Base-by-base conservation (phyloP, 2,329 filamentous ascomycete species). In the Botrytis galanthina region DNA sequence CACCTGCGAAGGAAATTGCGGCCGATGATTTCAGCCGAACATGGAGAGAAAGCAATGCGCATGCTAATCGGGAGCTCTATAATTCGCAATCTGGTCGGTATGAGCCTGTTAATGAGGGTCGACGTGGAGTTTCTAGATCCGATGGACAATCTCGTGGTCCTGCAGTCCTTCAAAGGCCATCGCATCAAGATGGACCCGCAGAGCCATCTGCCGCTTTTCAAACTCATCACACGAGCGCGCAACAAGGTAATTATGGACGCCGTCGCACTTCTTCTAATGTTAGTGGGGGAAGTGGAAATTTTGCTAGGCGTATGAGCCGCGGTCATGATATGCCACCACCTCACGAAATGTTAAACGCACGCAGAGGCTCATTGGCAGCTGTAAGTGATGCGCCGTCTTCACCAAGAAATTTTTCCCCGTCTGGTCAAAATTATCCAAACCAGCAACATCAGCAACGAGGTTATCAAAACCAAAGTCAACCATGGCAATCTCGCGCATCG, bases 81-180 rank as follows among this genome's bases (percentile, higher is more conserved):
- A 98, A 98, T 81, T 97, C 95, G n/a, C 92, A 97, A 72, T 97
- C 94, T 71, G 95, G 95, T 29, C 91, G 94, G 69, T 97, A 97
- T 78, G 95, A 98, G 81, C 94, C 95, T 26, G 95, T 95, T 5
- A 85, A 88, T 70, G 94, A 97, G 72, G 85, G 84, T 75, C 91
- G 94, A 54, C 90, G 93, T 76, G 70, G 70, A 20, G 89, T 89
- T 29, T 90, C 92, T 76, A 89, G 92, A 70, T 88, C 90, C 72
- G 93, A 96, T 71, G 83, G 86, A 72, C 87, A 88, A 75, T 86
- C 89, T 73, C 89, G 92, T 67, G 91, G 95, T 76, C 92, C 93
- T 37, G 88, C 94, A 22, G 84, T 98, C 14, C 83, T 98, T 63
- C 95, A 98, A 80, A 87, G 95, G 64, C 88, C 91, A 32, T 39